Evolutionary conservation across 192 early-diverging fungal genomes (phyloP), one percentile per base, ranked within the genome.

Genomic region (Dissophora globulifera): DNA sequence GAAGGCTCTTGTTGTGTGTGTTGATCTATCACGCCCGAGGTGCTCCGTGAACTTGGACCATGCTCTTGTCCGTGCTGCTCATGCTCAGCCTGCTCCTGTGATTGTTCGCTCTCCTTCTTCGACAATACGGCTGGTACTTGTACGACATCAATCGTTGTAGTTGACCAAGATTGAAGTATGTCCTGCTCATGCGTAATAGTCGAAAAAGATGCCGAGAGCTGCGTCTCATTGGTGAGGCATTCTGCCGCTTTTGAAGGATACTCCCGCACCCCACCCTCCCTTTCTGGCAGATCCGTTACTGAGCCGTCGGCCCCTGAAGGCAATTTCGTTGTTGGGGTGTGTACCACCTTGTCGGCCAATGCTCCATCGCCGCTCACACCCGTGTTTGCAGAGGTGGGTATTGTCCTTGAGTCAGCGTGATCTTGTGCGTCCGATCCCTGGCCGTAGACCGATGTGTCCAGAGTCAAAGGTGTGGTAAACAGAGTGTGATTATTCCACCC

Each of bases 21-120:
- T 49, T 65, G 47, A 58, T 58, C 65, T 58, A 57, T 67, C 50
- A 25, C 54, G 16, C 15, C 43, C 27, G 38, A 38, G 30, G 29
- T 16, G 48, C 46, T 50, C 48, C 50, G 15, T 42, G 27, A 30
- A 26, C 42, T 33, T 58, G 10, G 17, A 23, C 58, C 45, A 47
- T 23, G 26, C 19, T 17, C 58, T 20, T 60, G 58, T 26, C 42
- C 46, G 8, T 26, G n/a, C 47, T 13, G 7, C 35, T 38, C 35
- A 13, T 38, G 35, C 35, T 38, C 35, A 38, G 6, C 35, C 6
- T 38, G 35, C 6, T 12, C 31, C 13, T 61, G 46, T 27, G 19
- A 9, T 30, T 48, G 45, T 32, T 25, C 13, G 9, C n/a, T 2
- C n/a, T 48, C 19, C 45, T 57, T 19, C 22, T 57, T n/a, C n/a